Base-by-base conservation (phyloP, 2,329 filamentous ascomycete species). In the Phoma sp. region DNA sequence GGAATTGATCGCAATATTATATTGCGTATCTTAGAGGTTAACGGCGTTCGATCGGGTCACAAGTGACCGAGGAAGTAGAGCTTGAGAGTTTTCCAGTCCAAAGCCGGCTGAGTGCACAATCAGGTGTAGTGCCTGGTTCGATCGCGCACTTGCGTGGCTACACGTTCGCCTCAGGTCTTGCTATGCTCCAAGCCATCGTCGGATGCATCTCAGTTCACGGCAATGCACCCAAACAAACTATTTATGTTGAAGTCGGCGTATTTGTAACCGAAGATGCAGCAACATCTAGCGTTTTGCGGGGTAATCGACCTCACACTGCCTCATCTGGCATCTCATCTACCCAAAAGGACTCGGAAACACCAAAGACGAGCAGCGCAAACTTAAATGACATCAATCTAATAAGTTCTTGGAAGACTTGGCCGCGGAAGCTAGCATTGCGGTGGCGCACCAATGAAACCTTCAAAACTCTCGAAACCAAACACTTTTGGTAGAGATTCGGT, bases 321-420 rank as follows among this genome's bases (percentile, higher is more conserved):
- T 53, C n/a, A 23, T 32, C 15, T 29, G 21, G 38, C 5, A 40
- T 12, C 32, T 40, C 21, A 20, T 29, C 14, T 28, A 5, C 25
- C 34, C 33, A 15, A 40, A 30, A 15, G 23, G 30, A 46, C 7
- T 11, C 26, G 15, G 15, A 30, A 6, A 26, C 5, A 38, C 39
- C 28, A 20, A 36, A 40, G n/a, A 14, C 29, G 23, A 17, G 39
- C 20, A 45, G 30, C 15, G 15, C 51, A 33, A 33, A 17, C 14
- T n/a, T 36, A 49, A 36, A 46, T 29, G 29, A 40, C 7, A 25
- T 15, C 29, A 54, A 49, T 49, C 33, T 54, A 54, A 23, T 3
- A 21, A 7, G n/a, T 26, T 45, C 51, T 54, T 54, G 51, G 51
- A 30, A 37, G 23, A 34, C 51, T 54, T 54, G 51, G 51, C 45